Evolutionary conservation across 2,329 filamentous ascomycete genomes (phyloP), one percentile per base, ranked within the genome.

Genomic region (Coniella vitis): DNA sequence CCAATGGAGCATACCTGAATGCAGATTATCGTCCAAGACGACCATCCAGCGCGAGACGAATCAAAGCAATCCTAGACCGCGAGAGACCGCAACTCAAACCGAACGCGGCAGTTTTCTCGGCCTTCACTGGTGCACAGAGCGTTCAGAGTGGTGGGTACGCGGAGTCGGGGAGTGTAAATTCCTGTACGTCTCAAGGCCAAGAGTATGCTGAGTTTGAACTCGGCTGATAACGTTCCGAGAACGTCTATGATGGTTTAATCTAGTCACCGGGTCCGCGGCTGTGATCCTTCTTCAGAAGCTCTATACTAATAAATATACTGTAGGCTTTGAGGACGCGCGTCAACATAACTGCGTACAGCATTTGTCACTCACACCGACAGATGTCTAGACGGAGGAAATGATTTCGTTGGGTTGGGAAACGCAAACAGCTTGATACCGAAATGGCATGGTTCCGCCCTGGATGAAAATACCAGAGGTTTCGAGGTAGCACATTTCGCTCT

Each of bases 401-500:
- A 16, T 14, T 4, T 63, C 81, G 31, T 59, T 74, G 51, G 71
- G 79, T 57, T 66, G 79, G n/a, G 63, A 76, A 82, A 29, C 10
- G 25, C n/a, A 66, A 63, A n/a, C 57, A 59, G 12, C 55, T 72
- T 52, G 65, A 68, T 9, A 40, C 37, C 1, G 38, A 40, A 34
- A 12, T 38, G 25, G 16, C 10, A 12, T 38, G n/a, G n/a, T n/a
- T n/a, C n/a, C n/a, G n/a, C n/a, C n/a, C n/a, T n/a, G n/a, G n/a
- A n/a, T n/a, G n/a, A n/a, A n/a, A n/a, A n/a, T n/a, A n/a, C n/a
- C n/a, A n/a, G n/a, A n/a, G n/a, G n/a, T n/a, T n/a, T n/a, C n/a
- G n/a, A n/a, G n/a, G n/a, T n/a, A n/a, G n/a, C n/a, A n/a, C n/a
- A n/a, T 12, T 13, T 12, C 37, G 9, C 25, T 21, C 37, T 21